Conservation (phyloP, 75 land plant species). For the Pseudotsuga menziesii region DNA sequence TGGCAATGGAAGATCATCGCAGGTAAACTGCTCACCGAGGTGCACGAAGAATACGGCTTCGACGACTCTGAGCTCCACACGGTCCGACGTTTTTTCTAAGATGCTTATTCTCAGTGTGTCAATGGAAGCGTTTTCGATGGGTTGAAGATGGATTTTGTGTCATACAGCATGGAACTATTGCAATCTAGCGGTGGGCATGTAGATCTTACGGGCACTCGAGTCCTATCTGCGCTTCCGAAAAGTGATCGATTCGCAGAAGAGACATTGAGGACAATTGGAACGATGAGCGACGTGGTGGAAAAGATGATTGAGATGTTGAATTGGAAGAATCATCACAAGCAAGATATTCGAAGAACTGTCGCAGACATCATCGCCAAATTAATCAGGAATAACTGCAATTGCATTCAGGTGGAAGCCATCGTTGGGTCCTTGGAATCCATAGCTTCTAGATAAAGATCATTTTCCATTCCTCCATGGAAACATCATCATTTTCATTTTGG, state of each 20-base stretch:
- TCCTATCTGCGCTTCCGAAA: conserved; percentile 36
- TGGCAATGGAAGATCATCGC: conserved; percentile 67
- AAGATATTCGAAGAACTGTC: conserved; percentile 51
- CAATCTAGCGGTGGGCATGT: conserved; percentile 34
- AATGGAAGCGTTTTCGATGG: conserved; percentile 84
- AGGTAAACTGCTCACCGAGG: conserved; percentile 44
- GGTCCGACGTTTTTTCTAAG: conserved; percentile 69
- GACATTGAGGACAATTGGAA: conserved; percentile 72
- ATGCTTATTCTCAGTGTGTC: conserved; percentile 71
- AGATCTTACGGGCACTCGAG: conserved; percentile 54
- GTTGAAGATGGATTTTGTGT: conserved; percentile 82
- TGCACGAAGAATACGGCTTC: conserved; percentile 44
- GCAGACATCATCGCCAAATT: conserved; percentile 54
- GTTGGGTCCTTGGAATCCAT: conserved; percentile 80
- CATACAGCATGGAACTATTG: conserved; percentile 56
- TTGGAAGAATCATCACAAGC: conserved; percentile 64
- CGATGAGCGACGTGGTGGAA: conserved; percentile 39
- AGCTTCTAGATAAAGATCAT: too few relatives aligned
- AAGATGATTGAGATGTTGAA: conserved; percentile 82
- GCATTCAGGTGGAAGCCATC: conserved; percentile 63
- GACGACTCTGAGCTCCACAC: conserved; percentile 19
- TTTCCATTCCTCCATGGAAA: too few relatives aligned
- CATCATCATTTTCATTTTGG: too few relatives aligned
- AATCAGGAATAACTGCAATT: conserved; percentile 45
- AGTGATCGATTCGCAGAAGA: conserved; percentile 29